Evolutionary conservation across 1,284 basidiomycete genomes (phyloP), one percentile per base, ranked within the genome.

Genomic region (Prillingera fragicola): DNA sequence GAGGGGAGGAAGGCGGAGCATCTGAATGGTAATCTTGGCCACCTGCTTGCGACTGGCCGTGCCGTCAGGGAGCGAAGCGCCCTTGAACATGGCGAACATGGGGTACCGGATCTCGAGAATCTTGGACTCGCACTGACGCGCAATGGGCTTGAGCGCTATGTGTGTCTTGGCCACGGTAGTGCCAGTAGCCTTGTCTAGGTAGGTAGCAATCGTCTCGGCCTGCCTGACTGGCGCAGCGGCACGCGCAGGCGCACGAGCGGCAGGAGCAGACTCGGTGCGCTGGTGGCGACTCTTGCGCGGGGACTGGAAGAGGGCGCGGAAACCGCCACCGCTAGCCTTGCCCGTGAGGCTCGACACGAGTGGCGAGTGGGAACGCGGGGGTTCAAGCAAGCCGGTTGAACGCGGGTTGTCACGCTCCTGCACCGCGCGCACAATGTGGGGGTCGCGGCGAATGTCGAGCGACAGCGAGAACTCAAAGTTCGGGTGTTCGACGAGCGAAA

Each of bases 401-500:
- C n/a, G 29, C 6, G 73, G 63, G 38, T 82, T 74, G 2, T 79
- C 33, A 24, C 59, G 59, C 37, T 63, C 78, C 57, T 84, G 84
- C 62, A 84, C 79, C 17, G 60, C 51, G 33, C 57, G 59, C 36
- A 81, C 71, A 53, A 92, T 83, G 57, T 92, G 87, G 18, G 83
- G 79, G 65, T 91, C 87, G 28, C 82, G 79, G 34, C 83, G 80
- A 55, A 92, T 74, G 67, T 90, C 90, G 54, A 94, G 71, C 0
- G 82, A 85, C 12, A 92, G 75, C 1, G 87, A 88, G 70, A 94
- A 92, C 65, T 92, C 88, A 46, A 92, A 81, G 66, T 90, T 90
- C 69, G 79, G 84, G 60, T 67, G 64, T 48, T 71, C 69, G 27
- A 70, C 66, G n/a, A 94, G 73, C 60, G 95, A 90, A 59, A 96